These are phyloP conservation scores for Atalantia buxifolia DNA, from an alignment of 345 rosid species.

Conservation along the genomic window DNA sequence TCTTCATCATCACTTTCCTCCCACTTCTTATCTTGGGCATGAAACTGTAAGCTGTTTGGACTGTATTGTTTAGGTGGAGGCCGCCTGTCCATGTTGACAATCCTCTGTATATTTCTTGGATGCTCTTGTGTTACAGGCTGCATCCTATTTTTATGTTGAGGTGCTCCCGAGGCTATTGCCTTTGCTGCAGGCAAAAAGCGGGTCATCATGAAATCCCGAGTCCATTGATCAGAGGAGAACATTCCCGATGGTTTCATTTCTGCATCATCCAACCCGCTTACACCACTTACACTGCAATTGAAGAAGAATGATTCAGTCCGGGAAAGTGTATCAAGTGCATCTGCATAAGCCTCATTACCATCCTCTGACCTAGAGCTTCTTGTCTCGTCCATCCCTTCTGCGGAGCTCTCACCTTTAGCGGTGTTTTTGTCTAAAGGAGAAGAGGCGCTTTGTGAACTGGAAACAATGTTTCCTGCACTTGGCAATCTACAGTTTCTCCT, in stretches of 20 bases:
- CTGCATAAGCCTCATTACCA: constrained; percentile 39
- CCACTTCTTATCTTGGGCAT: constrained; percentile 15
- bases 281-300: constrained; percentile 60
- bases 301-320: constrained; percentile 50
- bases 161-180: constrained; percentile 76
- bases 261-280: constrained; percentile 49
- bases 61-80: constrained; percentile 18
- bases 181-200: constrained; percentile 93
- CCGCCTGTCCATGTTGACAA: constrained; percentile 23
- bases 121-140: constrained; percentile 38
- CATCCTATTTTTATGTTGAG: constrained; percentile 45
- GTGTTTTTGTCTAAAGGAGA: constrained; percentile 12
- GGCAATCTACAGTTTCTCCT: constrained; percentile 3
- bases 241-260: constrained; percentile 46
- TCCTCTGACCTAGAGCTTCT: constrained; percentile 26
- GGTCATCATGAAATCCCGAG: constrained; percentile 82
- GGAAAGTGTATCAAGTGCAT: constrained; percentile 56
- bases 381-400: constrained; percentile 30
- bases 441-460: constrained; percentile 15
- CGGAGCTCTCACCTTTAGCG: constrained; percentile 17
- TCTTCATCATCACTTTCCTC: constrained; percentile 58
- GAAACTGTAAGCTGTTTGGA: constrained; percentile 25
- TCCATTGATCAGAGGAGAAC: constrained; percentile 47
- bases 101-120: constrained; percentile 26
- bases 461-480: constrained; percentile 8